phyloP scores from a whole-genome alignment of 1,139 yeast species.

The Sugiyamaella sp. region DNA sequence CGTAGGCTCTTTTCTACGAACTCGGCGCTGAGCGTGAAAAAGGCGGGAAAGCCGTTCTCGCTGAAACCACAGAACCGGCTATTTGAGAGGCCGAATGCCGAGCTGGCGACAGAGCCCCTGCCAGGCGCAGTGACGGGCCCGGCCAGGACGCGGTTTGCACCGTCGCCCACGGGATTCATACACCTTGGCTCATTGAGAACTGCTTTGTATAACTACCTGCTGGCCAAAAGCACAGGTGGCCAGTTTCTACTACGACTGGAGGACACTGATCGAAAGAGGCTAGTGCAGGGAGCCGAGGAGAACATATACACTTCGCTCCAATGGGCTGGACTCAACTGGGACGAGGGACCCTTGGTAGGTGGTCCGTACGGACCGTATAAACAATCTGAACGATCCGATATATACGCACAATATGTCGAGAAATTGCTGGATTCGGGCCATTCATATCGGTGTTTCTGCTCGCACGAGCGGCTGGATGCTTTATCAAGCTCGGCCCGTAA shows the following conservation, averaged over 20 bases:
- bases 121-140: conserved; percentile 46
- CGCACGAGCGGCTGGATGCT: conserved; percentile 71
- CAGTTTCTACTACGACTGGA: conserved; percentile 80
- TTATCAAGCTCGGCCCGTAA: conserved; percentile 73
- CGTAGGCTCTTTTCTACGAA: conserved; percentile 11
- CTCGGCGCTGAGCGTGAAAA: neutral
- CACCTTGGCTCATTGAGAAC: conserved; percentile 94
- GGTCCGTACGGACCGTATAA: conserved; percentile 76
- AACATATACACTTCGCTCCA: conserved; percentile 72
- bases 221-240: conserved; percentile 82
- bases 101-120: neutral
- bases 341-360: conserved; percentile 78
- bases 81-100: conserved; percentile 5
- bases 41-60: conserved; percentile 1
- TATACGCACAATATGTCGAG: conserved; percentile 63
- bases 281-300: conserved; percentile 79
- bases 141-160: conserved; percentile 94
- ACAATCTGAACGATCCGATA: conserved; percentile 75
- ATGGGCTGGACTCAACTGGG: conserved; percentile 78
- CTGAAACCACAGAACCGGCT: conserved; percentile 5
- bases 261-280: conserved; percentile 83
- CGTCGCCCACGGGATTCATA: conserved; percentile 93
- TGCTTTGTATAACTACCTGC: conserved; percentile 82
- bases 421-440: conserved; percentile 60
- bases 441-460: conserved; percentile 87